Evolutionary conservation across 495 filamentous ascomycete genomes (phyloP).

Genomic region (Pyronema omphalodes): DNA sequence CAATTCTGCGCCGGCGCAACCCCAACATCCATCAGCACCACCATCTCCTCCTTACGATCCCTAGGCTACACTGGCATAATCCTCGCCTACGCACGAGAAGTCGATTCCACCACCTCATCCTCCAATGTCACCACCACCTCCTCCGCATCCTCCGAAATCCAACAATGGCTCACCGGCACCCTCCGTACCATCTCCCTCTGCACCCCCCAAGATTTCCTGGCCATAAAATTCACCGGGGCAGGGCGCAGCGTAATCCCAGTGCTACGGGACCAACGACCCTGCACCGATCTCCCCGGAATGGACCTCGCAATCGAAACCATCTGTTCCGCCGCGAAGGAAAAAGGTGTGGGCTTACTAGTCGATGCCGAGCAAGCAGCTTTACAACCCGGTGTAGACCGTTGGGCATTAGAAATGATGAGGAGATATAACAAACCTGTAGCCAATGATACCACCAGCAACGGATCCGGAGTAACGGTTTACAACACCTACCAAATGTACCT

Average conservation of each 20-base stretch:
- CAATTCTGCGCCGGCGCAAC: slow-evolving; percentile 68
- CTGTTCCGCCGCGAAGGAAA: slow-evolving; percentile 53
- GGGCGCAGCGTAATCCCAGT: slow-evolving; percentile 29
- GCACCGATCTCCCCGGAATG: slow-evolving; percentile 31
- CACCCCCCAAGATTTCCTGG: slow-evolving; percentile 62
- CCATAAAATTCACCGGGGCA: slow-evolving; percentile 77
- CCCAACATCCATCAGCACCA: slow-evolving; percentile 38
- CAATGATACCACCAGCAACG: slow-evolving; percentile 27
- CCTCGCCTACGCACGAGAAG: slow-evolving; percentile 57
- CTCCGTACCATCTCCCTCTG: slow-evolving; percentile 49
- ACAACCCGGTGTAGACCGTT: slow-evolving; percentile 68
- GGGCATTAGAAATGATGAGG: slow-evolving; percentile 39
- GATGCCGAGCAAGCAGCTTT: slow-evolving; percentile 76
- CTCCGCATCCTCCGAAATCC: slow-evolving; percentile 11
- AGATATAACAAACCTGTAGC: too few species aligned
- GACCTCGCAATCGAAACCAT: slow-evolving; percentile 51
- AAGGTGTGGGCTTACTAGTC: slow-evolving; percentile 59
- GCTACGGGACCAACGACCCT: slow-evolving; percentile 6
- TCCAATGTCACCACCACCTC: slow-evolving; percentile 1
- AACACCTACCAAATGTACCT: slow-evolving; percentile 66
- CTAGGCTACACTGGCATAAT: slow-evolving; percentile 63
- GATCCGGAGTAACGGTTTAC: slow-evolving; percentile 46
- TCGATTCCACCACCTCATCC: slow-evolving; percentile 23
- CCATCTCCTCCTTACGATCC: slow-evolving; percentile 38
- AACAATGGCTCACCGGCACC: slow-evolving; percentile 16